Evolutionary conservation across 176 grass and related monocot genomes (phyloP).

Genomic region (Ensete ventricosum): DNA sequence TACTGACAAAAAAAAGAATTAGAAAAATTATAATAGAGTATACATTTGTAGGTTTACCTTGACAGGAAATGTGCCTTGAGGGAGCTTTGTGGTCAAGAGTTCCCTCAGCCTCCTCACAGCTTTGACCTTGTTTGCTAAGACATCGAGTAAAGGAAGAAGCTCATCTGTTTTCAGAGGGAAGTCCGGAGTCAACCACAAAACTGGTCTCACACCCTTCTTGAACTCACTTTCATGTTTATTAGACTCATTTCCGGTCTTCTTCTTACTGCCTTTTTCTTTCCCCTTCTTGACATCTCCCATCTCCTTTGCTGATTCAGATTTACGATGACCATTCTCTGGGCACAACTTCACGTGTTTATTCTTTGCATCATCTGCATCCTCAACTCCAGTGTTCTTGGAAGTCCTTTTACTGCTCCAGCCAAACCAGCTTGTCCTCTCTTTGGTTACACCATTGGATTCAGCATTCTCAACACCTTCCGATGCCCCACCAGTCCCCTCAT

Average conservation of each 20-base stretch:
- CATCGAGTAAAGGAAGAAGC: constrained; percentile 84
- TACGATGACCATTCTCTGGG: constrained; percentile 3
- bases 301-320: constrained; percentile 35
- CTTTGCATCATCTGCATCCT: constrained; percentile 25
- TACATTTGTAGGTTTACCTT: constrained; percentile 42
- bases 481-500: constrained; percentile 37
- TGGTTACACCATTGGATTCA: constrained; percentile 30
- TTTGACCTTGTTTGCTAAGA: constrained; percentile 97
- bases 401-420: constrained; percentile 68
- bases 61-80: constrained; percentile 76
- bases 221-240: constrained; percentile 76
- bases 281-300: constrained; percentile 41
- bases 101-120: constrained; percentile 91
- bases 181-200: constrained; percentile 84
- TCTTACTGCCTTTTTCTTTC: constrained; percentile 84
- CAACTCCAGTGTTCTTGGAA: constrained; percentile 30
- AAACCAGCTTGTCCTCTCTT: constrained; percentile 93
- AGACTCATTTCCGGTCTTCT: constrained; percentile 46
- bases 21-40: background rate
- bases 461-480: constrained; percentile 33
- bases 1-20: background rate
- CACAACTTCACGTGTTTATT: constrained; percentile 30
- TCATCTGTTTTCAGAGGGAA: constrained; percentile 95
- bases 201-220: constrained; percentile 81
- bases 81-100: constrained; percentile 85